Percentiles rank a stretch among this genome's conserved stretches.
These are phyloP conservation scores for Pholiota conissans DNA, from an alignment of 768 basidiomycete genomes.

Conservation along the genomic window DNA sequence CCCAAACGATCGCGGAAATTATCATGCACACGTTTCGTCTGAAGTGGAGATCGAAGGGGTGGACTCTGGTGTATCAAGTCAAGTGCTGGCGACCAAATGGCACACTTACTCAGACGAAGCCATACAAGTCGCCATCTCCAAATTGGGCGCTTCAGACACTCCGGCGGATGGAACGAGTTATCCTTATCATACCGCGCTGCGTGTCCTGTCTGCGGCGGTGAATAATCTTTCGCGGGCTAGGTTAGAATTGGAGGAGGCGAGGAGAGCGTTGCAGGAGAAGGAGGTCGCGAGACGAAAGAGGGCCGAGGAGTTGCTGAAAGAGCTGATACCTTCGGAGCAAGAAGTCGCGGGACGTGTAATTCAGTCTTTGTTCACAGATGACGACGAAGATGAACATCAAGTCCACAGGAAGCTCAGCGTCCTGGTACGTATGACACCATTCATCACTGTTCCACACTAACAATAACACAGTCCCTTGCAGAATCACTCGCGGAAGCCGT, in stretches of 20 bases:
- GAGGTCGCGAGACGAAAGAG: conserved; percentile 51
- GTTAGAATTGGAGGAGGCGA: conserved; percentile 63
- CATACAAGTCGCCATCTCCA: conserved; percentile 63
- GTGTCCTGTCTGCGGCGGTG: conserved; percentile 69
- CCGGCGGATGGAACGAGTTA: conserved; percentile 46
- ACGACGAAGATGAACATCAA: conserved; percentile 43
- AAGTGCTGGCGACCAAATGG: conserved; percentile 71
- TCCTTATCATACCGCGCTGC: conserved; percentile 68
- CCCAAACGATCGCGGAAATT: conserved; percentile 28
- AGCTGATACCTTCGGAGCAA: conserved; percentile 59
- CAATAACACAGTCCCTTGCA: conserved; percentile 40
- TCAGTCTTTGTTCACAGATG: conserved; percentile 62
- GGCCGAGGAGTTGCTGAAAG: conserved; percentile 55
- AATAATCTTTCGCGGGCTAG: conserved; percentile 55
- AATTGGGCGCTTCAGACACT: conserved; percentile 42
- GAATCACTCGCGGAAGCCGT: conserved; percentile 60
- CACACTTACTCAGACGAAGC: conserved; percentile 77
- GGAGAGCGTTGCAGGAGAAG: conserved; percentile 56
- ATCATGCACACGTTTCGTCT: conserved; percentile 33
- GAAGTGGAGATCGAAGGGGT: conserved; percentile 36
- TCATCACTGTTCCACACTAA: conserved; percentile 3
- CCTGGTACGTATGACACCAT: conserved; percentile 40
- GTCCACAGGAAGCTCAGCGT: conserved; percentile 61
- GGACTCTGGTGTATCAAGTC: conserved; percentile 32
- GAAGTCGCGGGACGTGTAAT: conserved; percentile 69